Percentiles rank a stretch among this genome's conserved stretches.
phyloP scores from a whole-genome alignment of 139 green algal species.

The Spirogloea muscicola region DNA sequence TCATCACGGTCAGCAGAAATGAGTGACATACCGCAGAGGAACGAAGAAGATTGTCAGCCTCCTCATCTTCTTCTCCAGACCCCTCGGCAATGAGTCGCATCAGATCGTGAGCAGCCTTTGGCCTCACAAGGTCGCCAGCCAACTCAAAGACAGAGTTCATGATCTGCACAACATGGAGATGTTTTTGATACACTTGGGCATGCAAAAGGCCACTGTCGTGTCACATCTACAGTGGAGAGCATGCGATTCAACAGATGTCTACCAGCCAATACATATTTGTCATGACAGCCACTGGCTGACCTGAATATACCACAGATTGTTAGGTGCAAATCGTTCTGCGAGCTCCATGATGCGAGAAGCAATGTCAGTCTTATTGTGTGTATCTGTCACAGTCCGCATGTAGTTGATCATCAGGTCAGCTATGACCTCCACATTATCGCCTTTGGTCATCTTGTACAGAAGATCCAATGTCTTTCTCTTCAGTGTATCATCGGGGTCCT shows the following conservation, averaged over 20 bases:
- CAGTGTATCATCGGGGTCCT: slow-evolving; percentile 86
- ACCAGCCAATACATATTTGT: too few species aligned
- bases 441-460: slow-evolving; percentile 90
- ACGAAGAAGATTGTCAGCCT: slow-evolving; percentile 24
- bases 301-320: slow-evolving; percentile 82
- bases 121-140: slow-evolving; percentile 73
- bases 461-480: slow-evolving; percentile 93
- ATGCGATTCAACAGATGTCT: too few species aligned
- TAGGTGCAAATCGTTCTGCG: slow-evolving; percentile 85
- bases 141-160: slow-evolving; percentile 82
- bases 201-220: too few species aligned
- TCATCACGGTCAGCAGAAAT: too few species aligned
- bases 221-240: too few species aligned
- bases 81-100: slow-evolving; percentile 84
- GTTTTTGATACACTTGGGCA: too few species aligned
- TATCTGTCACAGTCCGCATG: slow-evolving; percentile 54
- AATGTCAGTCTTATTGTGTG: slow-evolving; percentile 54
- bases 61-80: slow-evolving; percentile 39
- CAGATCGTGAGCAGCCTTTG: slow-evolving; percentile 69
- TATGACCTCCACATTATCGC: slow-evolving; percentile 90
- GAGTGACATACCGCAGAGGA: slow-evolving; percentile 50
- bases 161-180: slow-evolving; percentile 54
- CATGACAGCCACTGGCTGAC: too few species aligned
- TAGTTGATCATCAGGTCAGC: slow-evolving; percentile 88
- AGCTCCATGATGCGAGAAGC: slow-evolving; percentile 64